Percentiles rank a stretch among this genome's conserved stretches.
phyloP scores from a whole-genome alignment of 1,284 basidiomycete genomes.

The Exobasidium rhododendri region DNA sequence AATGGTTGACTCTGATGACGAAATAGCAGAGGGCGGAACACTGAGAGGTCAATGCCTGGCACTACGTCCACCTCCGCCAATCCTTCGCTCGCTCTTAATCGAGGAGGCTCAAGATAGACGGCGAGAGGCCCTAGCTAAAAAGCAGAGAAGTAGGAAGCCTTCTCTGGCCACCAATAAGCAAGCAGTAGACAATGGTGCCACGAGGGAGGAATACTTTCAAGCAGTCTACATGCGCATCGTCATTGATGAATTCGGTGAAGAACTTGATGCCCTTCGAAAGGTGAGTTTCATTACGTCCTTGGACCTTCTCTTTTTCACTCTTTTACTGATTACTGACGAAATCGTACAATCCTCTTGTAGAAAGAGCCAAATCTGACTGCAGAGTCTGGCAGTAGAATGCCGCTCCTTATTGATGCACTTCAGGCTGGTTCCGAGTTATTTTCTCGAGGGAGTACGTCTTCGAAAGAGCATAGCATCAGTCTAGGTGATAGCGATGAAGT shows the following conservation, averaged over 20 bases:
- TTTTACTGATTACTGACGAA: background rate
- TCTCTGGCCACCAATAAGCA: background rate
- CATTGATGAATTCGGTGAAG: conserved; percentile 4
- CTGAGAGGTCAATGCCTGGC: background rate
- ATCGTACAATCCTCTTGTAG: background rate
- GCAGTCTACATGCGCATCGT: conserved; percentile 1
- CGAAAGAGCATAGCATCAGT: background rate
- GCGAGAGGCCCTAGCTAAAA: background rate
- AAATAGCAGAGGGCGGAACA: background rate
- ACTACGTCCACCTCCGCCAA: background rate
- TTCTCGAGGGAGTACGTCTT: background rate
- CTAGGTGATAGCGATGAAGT: background rate
- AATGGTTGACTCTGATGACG: background rate
- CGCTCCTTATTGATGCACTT: conserved; percentile 13
- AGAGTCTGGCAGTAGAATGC: background rate
- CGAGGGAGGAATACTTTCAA: background rate
- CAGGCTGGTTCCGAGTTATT: conserved; percentile 13
- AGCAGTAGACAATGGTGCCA: background rate
- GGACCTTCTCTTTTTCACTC: too few relatives aligned
- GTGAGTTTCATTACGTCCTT: too few relatives aligned
- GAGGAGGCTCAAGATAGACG: background rate
- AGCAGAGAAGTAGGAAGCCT: background rate
- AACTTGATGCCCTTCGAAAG: conserved; percentile 6
- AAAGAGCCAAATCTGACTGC: conserved; percentile 8
- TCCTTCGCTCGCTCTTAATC: background rate